Evolutionary conservation across 352 stramenopile species (phyloP).

Genomic region (Phytophthora niederhauseri): DNA sequence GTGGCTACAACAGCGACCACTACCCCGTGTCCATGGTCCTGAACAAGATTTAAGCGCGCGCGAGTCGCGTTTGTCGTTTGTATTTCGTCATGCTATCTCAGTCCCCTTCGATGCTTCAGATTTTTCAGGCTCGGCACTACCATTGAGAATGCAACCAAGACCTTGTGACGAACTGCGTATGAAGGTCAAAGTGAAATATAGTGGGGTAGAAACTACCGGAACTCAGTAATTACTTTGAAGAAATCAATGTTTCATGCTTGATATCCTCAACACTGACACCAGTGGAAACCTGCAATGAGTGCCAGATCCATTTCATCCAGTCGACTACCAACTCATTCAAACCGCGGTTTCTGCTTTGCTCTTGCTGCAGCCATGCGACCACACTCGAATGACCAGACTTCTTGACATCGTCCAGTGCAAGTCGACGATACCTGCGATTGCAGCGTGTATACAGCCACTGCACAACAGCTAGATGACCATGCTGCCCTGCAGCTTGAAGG

Average conservation of each 20-base stretch:
- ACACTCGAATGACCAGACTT: not conserved
- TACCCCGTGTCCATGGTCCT: not conserved
- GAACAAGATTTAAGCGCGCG: not conserved
- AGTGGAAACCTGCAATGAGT: not conserved
- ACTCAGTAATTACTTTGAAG: not conserved
- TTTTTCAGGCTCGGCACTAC: too few species aligned
- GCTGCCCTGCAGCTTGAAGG: conserved; percentile 7
- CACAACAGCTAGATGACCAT: conserved; percentile 23
- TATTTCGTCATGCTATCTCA: too few species aligned
- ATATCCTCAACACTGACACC: not conserved
- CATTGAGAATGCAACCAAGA: too few species aligned
- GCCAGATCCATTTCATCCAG: not conserved
- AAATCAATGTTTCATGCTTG: not conserved
- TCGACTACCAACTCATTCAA: not conserved
- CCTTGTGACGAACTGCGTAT: not conserved
- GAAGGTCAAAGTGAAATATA: not conserved
- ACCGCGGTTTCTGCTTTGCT: not conserved
- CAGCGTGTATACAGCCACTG: conserved; percentile 7
- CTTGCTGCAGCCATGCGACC: conserved; percentile 4
- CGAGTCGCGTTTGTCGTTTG: too few species aligned
- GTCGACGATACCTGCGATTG: not conserved
- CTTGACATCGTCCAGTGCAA: conserved; percentile 3
- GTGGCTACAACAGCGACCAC: not conserved
- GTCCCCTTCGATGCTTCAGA: too few species aligned
- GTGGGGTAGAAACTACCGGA: not conserved